These are phyloP conservation scores for Asterella californica DNA, from an alignment of 225 moss, liverwort and hornwort species.

Conservation along the genomic window DNA sequence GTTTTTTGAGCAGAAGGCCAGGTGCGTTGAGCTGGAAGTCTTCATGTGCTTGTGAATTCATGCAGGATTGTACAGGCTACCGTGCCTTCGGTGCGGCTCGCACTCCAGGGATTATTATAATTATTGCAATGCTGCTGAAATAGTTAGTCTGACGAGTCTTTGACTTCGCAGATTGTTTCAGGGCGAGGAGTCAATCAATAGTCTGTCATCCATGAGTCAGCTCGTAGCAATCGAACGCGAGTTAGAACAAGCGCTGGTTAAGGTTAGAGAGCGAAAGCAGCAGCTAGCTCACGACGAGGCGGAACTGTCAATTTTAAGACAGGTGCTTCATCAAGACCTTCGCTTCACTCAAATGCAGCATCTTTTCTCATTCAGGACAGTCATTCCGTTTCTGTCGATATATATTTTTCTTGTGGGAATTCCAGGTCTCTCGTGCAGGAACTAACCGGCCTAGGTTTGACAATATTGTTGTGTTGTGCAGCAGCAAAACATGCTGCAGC, in stretches of 20 bases:
- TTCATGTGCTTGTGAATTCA: neutral
- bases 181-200: constrained; percentile 21
- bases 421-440: too few species aligned
- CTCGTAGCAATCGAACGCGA: constrained; percentile 15
- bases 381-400: too few species aligned
- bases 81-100: too few species aligned
- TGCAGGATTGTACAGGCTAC: too few species aligned
- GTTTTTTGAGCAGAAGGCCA: constrained; percentile 28
- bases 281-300: constrained; percentile 11
- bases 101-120: too few species aligned
- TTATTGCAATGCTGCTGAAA: too few species aligned
- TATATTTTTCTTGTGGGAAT: too few species aligned
- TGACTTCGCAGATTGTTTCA: constrained; percentile 17
- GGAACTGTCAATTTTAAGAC: constrained; percentile 1
- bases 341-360: too few species aligned
- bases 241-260: constrained; percentile 22
- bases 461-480: neutral
- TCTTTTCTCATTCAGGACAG: too few species aligned
- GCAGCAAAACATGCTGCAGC: constrained; percentile 13
- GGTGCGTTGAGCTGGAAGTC: neutral
- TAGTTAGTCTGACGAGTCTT: too few species aligned
- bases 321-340: neutral
- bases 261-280: constrained; percentile 20
- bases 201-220: neutral
- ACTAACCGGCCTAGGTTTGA: too few species aligned